Percentiles rank a stretch among this genome's conserved stretches.
Evolutionary conservation across 1,139 yeast species (phyloP).

Genomic region (Scheffersomyces illinoinensis): DNA sequence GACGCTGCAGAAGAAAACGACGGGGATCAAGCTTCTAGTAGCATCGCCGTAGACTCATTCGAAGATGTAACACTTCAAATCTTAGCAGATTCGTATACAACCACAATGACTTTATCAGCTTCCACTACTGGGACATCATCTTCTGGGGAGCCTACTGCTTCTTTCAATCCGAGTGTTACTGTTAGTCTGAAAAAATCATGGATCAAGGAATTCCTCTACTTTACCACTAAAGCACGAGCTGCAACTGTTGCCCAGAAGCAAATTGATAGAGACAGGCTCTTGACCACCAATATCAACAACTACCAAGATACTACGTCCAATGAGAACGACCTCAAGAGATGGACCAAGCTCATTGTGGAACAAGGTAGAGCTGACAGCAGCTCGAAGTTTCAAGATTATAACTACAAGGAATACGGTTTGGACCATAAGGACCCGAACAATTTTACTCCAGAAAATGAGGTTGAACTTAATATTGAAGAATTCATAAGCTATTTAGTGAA

Average conservation of each 20-base stretch:
- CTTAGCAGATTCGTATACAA: not conserved
- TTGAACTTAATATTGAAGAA: slow-evolving; percentile 26
- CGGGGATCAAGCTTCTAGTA: not conserved
- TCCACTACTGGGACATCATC: not conserved
- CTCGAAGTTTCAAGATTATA: slow-evolving; percentile 7
- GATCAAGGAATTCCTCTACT: slow-evolving; percentile 17
- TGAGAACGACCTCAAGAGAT: slow-evolving; percentile 22
- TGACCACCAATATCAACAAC: slow-evolving; percentile 20
- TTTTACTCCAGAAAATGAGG: not conserved
- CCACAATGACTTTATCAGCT: not conserved
- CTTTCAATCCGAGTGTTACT: slow-evolving; percentile 4
- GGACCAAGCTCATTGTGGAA: slow-evolving; percentile 26
- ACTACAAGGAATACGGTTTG: slow-evolving; percentile 12
- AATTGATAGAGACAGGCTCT: not conserved
- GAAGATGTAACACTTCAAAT: not conserved
- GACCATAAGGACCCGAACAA: not conserved
- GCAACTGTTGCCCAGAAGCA: not conserved
- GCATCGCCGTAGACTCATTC: not conserved
- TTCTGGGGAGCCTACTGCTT: not conserved
- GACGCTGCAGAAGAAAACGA: not conserved
- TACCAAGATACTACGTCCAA: slow-evolving; percentile 24
- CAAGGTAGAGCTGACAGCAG: slow-evolving; percentile 5
- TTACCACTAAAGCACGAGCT: slow-evolving; percentile 2
- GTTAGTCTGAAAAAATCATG: slow-evolving; percentile 14
- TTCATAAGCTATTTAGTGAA: slow-evolving; percentile 29